A percentile compares a stretch with the other conserved stretches of the same genome.
Conservation (phyloP, 768 basidiomycete species). For the Mycena epipterygia region DNA sequence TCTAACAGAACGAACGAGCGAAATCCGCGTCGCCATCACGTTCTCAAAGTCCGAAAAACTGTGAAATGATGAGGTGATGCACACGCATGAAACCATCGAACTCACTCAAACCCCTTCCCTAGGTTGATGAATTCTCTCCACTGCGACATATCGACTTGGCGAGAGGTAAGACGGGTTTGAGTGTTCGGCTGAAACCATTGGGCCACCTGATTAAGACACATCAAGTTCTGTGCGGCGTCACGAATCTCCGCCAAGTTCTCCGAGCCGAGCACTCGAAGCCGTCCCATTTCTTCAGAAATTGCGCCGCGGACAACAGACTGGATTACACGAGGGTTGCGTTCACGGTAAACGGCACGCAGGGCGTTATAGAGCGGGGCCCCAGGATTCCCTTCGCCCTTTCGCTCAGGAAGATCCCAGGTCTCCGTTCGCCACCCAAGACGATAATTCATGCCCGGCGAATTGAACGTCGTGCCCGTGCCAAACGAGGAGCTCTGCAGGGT, state of each 20-base stretch:
- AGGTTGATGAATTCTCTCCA: slow-evolving; percentile 64
- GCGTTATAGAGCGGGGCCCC: slow-evolving; percentile 81
- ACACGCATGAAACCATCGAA: slow-evolving; percentile 16
- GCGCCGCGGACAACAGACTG: slow-evolving; percentile 63
- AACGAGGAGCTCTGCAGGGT: slow-evolving; percentile 64
- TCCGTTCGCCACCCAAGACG: slow-evolving; percentile 94
- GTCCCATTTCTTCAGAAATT: slow-evolving; percentile 72
- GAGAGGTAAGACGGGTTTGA: slow-evolving; percentile 51
- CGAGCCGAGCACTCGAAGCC: slow-evolving; percentile 74
- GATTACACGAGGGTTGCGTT: slow-evolving; percentile 68
- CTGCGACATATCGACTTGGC: slow-evolving; percentile 47
- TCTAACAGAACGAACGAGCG: slow-evolving; percentile 80
- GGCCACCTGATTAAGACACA: slow-evolving; percentile 85
- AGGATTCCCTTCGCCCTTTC: slow-evolving; percentile 55
- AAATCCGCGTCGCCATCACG: slow-evolving; percentile 84
- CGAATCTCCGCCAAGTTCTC: slow-evolving; percentile 88
- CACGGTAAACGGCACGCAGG: slow-evolving; percentile 85
- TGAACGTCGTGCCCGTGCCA: slow-evolving; percentile 43
- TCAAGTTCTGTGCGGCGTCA: slow-evolving; percentile 74
- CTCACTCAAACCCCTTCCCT: slow-evolving; percentile 77
- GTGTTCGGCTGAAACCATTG: slow-evolving; percentile 65
- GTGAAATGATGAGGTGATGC: slow-evolving; percentile 9
- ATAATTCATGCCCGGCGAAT: slow-evolving; percentile 71
- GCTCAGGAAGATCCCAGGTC: slow-evolving; percentile 93
- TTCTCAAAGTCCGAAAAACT: slow-evolving; percentile 85